Evolutionary conservation across 345 rosid genomes (phyloP), one percentile per base, ranked within the genome.

Genomic region (Limnanthes douglasii): DNA sequence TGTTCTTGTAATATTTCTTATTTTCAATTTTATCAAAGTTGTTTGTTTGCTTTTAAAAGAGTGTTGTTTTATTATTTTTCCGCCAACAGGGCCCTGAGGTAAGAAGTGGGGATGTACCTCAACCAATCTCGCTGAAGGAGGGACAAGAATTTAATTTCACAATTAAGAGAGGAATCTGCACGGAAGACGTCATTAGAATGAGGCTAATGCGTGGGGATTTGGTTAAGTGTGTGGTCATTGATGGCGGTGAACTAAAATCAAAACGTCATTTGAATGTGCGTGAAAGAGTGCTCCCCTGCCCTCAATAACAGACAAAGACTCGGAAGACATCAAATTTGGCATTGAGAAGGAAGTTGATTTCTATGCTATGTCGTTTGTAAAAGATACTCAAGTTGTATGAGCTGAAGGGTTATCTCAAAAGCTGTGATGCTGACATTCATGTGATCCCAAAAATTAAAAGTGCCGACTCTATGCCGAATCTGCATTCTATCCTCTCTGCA

Each of bases 21-120:
- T n/a, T n/a, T n/a, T n/a, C n/a, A n/a, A n/a, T n/a, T n/a, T n/a
- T n/a, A n/a, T n/a, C n/a, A n/a, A n/a, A n/a, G n/a, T n/a, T n/a
- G n/a, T n/a, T n/a, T n/a, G n/a, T n/a, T n/a, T n/a, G n/a, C n/a
- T n/a, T n/a, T n/a, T n/a, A n/a, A n/a, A n/a, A n/a, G n/a, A n/a
- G n/a, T n/a, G n/a, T n/a, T n/a, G n/a, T n/a, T n/a, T n/a, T n/a
- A n/a, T n/a, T n/a, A n/a, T n/a, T n/a, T n/a, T n/a, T n/a, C n/a
- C n/a, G 71, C 92, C 50, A 60, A 35, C 51, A 88, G 95, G 98
- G 95, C 33, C 98, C 98, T 58, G 98, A 90, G 72, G 98, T 90
- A 46, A 68, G 98, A 69, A 90, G 98, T 31, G 95, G 95, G 10
- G 98, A 90, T 62, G 77, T 80, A 20, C 95, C 95, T 34, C 75